Evolutionary conservation across 495 filamentous ascomycete genomes (phyloP), one percentile per base, ranked within the genome.

Genomic region (Xylaria acuta): DNA sequence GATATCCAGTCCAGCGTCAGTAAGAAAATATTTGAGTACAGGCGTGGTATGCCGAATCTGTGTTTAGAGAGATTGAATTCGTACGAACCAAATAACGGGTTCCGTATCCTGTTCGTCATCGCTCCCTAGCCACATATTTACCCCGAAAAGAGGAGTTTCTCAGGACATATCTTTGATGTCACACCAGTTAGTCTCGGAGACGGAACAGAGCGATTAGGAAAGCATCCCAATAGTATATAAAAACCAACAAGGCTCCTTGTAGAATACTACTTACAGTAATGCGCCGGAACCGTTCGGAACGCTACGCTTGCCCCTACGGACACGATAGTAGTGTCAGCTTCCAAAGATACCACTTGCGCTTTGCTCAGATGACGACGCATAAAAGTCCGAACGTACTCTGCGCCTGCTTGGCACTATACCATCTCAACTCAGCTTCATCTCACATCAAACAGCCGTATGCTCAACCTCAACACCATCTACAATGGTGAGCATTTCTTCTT

Each of bases 1-100:
- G 32, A 68, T 68, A 68, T 45, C 22, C 51, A 30, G 6, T 59
- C 59, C 47, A 59, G 41, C 16, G 36, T 3, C 14, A 41, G 40
- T 22, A 12, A 32, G 38, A 43, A 36, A 30, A 8, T 9, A 18
- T 22, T 30, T 11, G 8, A 36, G 34, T n/a, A 36, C 18, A n/a
- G 9, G 58, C 34, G 2, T 32, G 5, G 3, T n/a, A 25, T 38
- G 20, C 18, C n/a, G 45, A 25, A 25, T 25, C 22, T 11, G 16
- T 25, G 20, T 25, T 51, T 25, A 25, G n/a, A n/a, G 18, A 51
- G 47, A 25, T 18, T n/a, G n/a, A 18, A 5, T 51, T n/a, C n/a
- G 7, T 22, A 51, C 47, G 20, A 51, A 51, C 20, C n/a, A 51
- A 51, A 51, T 51, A 51, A 4, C 6, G 47, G n/a, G 18, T 51